Conservation (phyloP, 176 grass and related monocot species). For the Canna indica region DNA sequence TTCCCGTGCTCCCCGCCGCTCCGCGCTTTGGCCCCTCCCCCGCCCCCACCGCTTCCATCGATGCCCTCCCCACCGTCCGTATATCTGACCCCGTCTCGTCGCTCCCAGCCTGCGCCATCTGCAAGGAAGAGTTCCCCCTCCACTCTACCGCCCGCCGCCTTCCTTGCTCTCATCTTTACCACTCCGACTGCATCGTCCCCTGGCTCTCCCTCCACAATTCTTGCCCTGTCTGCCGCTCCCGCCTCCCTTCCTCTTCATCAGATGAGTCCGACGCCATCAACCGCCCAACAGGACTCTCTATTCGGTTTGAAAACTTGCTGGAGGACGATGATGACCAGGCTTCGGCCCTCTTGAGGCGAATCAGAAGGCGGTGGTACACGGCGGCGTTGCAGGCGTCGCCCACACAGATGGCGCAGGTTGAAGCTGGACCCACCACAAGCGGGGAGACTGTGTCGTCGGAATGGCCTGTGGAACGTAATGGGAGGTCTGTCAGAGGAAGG, state of each 20-base stretch:
- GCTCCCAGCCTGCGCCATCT: conserved; percentile 44
- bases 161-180: conserved; percentile 70
- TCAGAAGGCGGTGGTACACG: background rate
- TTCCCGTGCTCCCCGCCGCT: background rate
- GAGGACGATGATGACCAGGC: background rate
- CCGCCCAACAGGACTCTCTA: background rate
- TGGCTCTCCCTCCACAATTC: conserved; percentile 83
- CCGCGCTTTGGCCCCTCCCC: conserved; percentile 24
- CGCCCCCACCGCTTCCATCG: conserved; percentile 41
- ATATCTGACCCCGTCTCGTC: conserved; percentile 28
- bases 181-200: conserved; percentile 61
- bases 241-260: conserved; percentile 24
- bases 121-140: conserved; percentile 65
- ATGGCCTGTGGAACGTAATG: background rate
- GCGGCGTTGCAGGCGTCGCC: background rate
- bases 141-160: conserved; percentile 36
- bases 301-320: background rate
- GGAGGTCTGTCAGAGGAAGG: background rate
- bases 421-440: background rate
- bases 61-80: conserved; percentile 47
- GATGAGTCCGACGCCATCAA: background rate
- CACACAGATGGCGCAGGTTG: background rate
- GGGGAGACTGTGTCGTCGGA: background rate
- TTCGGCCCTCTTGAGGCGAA: background rate
- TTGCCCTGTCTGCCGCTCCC: conserved; percentile 73